Conservation (phyloP, 768 basidiomycete genomes). For the Suillus luteus region DNA sequence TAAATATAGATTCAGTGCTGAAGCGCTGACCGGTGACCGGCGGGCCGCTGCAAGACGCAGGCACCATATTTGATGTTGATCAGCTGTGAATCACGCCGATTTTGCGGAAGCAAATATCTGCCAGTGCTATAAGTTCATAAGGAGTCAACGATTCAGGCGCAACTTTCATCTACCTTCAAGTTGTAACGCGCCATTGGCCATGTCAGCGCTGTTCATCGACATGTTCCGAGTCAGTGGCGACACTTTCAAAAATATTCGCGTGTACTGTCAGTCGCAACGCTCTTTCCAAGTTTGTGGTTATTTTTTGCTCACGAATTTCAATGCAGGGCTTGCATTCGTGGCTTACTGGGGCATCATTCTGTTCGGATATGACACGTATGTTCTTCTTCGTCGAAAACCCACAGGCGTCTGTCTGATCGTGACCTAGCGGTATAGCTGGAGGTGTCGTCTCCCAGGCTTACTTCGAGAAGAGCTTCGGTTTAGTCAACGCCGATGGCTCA, state of each 20-base stretch:
- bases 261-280: slow-evolving; percentile 53
- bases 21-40: too few relatives aligned
- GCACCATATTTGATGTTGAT: neutral
- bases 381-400: neutral
- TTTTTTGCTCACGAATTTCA: neutral
- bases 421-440: slow-evolving; percentile 57
- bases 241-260: slow-evolving; percentile 55
- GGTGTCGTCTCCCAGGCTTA: slow-evolving; percentile 67
- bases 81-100: neutral
- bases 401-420: neutral
- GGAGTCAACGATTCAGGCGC: neutral
- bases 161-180: too few relatives aligned
- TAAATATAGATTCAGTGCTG: too few relatives aligned
- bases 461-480: slow-evolving; percentile 65
- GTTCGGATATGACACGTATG: slow-evolving; percentile 79
- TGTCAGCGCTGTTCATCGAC: neutral
- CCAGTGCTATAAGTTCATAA: neutral
- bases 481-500: slow-evolving; percentile 47
- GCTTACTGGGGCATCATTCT: slow-evolving; percentile 81
- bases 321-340: slow-evolving; percentile 67
- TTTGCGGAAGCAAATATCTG: neutral
- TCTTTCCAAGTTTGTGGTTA: too few relatives aligned
- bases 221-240: slow-evolving; percentile 9
- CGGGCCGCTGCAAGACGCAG: neutral
- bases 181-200: neutral